phyloP scores from a whole-genome alignment of 2,329 filamentous ascomycete species.

The Verticillium alfalfae region DNA sequence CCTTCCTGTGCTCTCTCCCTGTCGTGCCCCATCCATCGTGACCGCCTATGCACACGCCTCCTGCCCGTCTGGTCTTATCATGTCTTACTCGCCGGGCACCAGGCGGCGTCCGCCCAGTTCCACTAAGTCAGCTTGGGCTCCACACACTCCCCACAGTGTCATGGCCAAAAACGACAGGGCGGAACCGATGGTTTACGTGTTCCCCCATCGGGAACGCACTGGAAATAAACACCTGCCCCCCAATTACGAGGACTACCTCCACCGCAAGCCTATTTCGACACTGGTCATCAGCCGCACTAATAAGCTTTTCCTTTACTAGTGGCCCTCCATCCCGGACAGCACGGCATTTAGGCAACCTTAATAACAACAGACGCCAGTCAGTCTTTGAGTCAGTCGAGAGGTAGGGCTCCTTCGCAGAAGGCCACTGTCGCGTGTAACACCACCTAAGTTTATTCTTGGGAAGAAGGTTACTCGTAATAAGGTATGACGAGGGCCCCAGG shows the following conservation, averaged over 20 bases:
- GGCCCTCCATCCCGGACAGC: neutral
- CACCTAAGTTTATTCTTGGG: too few species aligned
- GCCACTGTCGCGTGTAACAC: too few species aligned
- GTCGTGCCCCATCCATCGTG: neutral
- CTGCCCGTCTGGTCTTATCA: neutral
- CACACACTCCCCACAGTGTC: neutral
- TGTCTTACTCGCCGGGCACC: neutral
- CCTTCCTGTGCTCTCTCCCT: neutral
- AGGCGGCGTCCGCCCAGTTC: neutral
- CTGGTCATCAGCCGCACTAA: conserved; percentile 1
- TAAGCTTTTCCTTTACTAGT: neutral
- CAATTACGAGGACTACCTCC: neutral
- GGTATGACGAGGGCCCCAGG: too few species aligned
- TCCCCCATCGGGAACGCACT: neutral
- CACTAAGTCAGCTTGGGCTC: too few species aligned
- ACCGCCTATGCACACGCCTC: neutral
- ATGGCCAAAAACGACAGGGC: neutral
- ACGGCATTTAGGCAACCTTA: neutral
- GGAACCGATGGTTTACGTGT: conserved; percentile 4
- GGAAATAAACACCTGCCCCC: conserved; percentile 1
- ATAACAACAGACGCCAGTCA: neutral
- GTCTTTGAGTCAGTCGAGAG: neutral
- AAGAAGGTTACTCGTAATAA: too few species aligned
- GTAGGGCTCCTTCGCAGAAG: too few species aligned
- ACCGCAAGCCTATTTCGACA: conserved; percentile 12